Evolutionary conservation across 306 rosid genomes (phyloP).

Genomic region (Gastrolobium villosum): DNA sequence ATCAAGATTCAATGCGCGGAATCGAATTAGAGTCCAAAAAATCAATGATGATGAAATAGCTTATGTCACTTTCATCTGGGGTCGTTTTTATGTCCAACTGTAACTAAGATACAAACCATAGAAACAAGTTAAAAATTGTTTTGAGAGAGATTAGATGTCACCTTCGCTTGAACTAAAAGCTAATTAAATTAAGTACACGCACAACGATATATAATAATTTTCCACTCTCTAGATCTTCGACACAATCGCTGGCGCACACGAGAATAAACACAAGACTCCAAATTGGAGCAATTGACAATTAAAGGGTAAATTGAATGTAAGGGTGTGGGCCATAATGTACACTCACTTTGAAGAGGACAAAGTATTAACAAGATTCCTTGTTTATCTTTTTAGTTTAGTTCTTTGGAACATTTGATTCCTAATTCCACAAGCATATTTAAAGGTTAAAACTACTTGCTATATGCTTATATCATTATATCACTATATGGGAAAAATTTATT

Average conservation of each 20-base stretch:
- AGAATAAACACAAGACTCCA: conserved; percentile 59
- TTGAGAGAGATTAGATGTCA: conserved; percentile 38
- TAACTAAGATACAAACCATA: conserved; percentile 24
- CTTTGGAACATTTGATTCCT: conserved; percentile 62
- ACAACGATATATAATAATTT: conserved; percentile 20
- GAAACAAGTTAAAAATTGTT: conserved; percentile 24
- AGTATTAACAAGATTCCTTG: conserved; percentile 50
- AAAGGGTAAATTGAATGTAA: conserved; percentile 54
- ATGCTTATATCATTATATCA: too few species aligned
- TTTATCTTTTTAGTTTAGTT: conserved; percentile 35
- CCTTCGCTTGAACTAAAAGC: conserved; percentile 50
- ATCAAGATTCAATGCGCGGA: conserved; percentile 4
- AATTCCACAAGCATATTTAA: conserved; percentile 54
- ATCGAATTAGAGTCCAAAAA: conserved; percentile 25
- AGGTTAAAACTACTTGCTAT: conserved; percentile 45
- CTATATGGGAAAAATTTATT: too few species aligned
- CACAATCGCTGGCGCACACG: conserved; percentile 45
- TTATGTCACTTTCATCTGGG: conserved; percentile 39
- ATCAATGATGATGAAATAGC: conserved; percentile 33
- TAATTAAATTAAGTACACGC: conserved; percentile 41
- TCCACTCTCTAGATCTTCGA: conserved; percentile 36
- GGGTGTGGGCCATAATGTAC: conserved; percentile 59
- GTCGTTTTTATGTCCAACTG: conserved; percentile 30
- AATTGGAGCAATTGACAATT: conserved; percentile 44
- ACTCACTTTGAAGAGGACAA: conserved; percentile 67